Evolutionary conservation across 2,329 filamentous ascomycete species (phyloP).

Genomic region (Meredithiella fracta): DNA sequence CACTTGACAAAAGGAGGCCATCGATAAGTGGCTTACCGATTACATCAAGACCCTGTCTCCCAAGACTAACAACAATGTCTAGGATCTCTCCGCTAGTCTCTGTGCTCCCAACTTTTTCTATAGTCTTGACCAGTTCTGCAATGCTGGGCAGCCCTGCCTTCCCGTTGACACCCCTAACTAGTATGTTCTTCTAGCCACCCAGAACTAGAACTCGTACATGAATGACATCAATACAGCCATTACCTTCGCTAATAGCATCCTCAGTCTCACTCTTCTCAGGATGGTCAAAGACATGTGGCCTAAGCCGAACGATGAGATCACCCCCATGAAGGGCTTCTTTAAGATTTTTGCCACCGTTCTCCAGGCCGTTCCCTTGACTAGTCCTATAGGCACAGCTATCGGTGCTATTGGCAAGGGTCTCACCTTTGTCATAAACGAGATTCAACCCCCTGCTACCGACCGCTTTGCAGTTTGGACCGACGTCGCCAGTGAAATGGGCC

Average conservation of each 20-base stretch:
- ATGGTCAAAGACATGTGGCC: conserved; percentile 15
- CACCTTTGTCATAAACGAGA: neutral
- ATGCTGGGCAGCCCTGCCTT: conserved; percentile 15
- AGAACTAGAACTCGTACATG: conserved; percentile 15
- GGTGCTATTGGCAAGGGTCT: neutral
- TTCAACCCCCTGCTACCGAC: conserved; percentile 6
- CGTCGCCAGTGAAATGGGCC: conserved; percentile 5
- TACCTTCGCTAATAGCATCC: conserved; percentile 14
- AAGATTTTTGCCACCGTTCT: conserved; percentile 12
- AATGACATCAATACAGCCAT: conserved; percentile 15
- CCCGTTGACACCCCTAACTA: conserved; percentile 13
- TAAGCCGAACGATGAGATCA: conserved; percentile 11
- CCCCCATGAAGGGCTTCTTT: conserved; percentile 11
- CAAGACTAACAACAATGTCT: conserved; percentile 10
- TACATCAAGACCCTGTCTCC: conserved; percentile 10
- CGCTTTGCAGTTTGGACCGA: conserved; percentile 8
- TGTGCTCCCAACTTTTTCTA: conserved; percentile 15
- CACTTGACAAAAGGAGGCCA: neutral
- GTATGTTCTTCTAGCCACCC: conserved; percentile 13
- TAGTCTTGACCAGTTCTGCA: conserved; percentile 12
- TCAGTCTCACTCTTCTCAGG: conserved; percentile 12
- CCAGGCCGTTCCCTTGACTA: conserved; percentile 11
- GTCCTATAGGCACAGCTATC: conserved; percentile 1
- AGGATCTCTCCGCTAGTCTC: conserved; percentile 12
- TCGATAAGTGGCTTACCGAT: conserved; percentile 11